These are phyloP conservation scores for Malassezia psittaci DNA, from an alignment of 1,284 basidiomycete species.

Conservation along the genomic window DNA sequence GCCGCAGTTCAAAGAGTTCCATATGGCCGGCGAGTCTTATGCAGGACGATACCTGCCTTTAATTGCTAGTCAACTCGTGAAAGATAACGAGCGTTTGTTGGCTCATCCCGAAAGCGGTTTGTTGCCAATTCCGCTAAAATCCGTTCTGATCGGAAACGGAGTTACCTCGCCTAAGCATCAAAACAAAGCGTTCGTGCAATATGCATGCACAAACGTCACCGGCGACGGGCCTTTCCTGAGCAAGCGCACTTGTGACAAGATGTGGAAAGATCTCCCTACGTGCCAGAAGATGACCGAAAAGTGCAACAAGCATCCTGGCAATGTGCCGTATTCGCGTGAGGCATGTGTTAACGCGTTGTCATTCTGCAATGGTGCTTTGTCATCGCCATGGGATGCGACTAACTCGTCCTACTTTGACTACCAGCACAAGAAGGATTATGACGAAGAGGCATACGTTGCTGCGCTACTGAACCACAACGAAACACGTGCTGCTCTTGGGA, in stretches of 20 bases:
- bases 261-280: conserved; percentile 25
- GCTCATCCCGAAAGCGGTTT: conserved; percentile 33
- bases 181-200: conserved; percentile 38
- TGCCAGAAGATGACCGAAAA: conserved; percentile 36
- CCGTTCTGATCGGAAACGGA: conserved; percentile 45
- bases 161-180: conserved; percentile 40
- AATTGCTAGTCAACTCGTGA: conserved; percentile 33
- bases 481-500: conserved; percentile 28
- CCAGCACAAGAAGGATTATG: conserved; percentile 32
- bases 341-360: conserved; percentile 28
- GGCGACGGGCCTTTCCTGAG: conserved; percentile 30
- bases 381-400: conserved; percentile 30
- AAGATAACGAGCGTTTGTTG: conserved; percentile 34
- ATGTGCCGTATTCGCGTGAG: conserved; percentile 21
- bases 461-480: conserved; percentile 32
- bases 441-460: conserved; percentile 37
- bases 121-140: conserved; percentile 30
- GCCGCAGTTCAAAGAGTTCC: conserved; percentile 21
- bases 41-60: conserved; percentile 41
- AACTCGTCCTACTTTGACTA: conserved; percentile 36
- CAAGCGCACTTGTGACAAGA: conserved; percentile 25
- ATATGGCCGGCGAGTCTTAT: conserved; percentile 44
- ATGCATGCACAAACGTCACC: conserved; percentile 35
- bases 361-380: conserved; percentile 37
- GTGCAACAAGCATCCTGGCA: conserved; percentile 31